These are phyloP conservation scores for Suillus subaureus DNA, from an alignment of 768 basidiomycete species.

Conservation along the genomic window DNA sequence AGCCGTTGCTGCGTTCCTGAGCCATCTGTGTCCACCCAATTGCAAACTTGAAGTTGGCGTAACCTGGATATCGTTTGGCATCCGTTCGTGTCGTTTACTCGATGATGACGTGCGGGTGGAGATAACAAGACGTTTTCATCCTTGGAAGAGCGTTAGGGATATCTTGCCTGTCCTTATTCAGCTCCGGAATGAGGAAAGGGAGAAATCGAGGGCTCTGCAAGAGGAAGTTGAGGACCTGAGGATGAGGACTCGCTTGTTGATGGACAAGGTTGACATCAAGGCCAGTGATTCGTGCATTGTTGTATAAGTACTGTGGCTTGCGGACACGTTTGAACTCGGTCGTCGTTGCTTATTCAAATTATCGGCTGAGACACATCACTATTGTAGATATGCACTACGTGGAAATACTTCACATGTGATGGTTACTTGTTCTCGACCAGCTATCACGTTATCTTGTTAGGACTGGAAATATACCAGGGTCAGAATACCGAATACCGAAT, in stretches of 20 bases:
- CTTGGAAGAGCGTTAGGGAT: conserved; percentile 46
- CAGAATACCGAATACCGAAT: neutral
- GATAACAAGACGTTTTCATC: conserved; percentile 27
- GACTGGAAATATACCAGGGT: neutral
- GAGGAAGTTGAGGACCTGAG: conserved; percentile 54
- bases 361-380: neutral
- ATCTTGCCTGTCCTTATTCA: conserved; percentile 47
- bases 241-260: conserved; percentile 45
- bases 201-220: conserved; percentile 39
- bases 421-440: neutral
- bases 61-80: conserved; percentile 43
- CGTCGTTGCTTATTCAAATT: neutral
- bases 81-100: conserved; percentile 17
- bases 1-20: conserved; percentile 53
- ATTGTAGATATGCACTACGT: neutral
- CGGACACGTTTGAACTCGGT: neutral
- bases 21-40: conserved; percentile 47
- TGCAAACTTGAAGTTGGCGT: conserved; percentile 49
- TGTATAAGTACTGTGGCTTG: conserved; percentile 18
- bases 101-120: neutral
- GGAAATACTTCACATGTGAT: neutral
- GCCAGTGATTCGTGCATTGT: conserved; percentile 32
- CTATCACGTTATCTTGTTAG: neutral
- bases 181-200: conserved; percentile 47
- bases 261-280: conserved; percentile 32